Evolutionary conservation across 495 filamentous ascomycete species (phyloP), one percentile per base, ranked within the genome.

Genomic region (Penicillium ochrochloron): DNA sequence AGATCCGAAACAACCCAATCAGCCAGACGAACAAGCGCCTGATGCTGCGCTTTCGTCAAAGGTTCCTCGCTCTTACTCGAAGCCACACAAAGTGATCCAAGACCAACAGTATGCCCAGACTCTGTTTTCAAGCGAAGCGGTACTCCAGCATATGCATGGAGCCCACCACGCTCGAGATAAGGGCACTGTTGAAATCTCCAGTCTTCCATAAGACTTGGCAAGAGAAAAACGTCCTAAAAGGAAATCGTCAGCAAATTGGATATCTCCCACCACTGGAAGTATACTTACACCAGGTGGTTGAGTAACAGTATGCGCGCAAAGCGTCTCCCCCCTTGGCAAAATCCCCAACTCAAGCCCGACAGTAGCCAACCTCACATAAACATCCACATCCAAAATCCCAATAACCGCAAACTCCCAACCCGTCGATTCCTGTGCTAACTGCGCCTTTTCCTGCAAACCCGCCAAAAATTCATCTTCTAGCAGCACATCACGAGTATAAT

Each of bases 1-100:
- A 68, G 59, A 57, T 68, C 66, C 3, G 62, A 68, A n/a, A 68
- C 59, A 19, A 65, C 55, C 66, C 66, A 68, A 25, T 68, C 66
- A 7, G 37, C 62, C n/a, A 68, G 59, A 25, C 60, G 63, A 31
- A 68, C 55, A 6, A 68, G 56, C 21, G 66, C 35, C 42, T 65
- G 59, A 11, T 68, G 66, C 19, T 68, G 66, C 0, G 27, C 12
- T 62, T 59, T 65, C 2, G 62, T 60, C 19, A 68, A 51, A 29
- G 66, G 59, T 41, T 68, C 33, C 33, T 65, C 39, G 19, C 37
- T 63, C 21, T 37, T 62, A n/a, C 48, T 53, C 11, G 66, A 65
- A 3, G 63, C 62, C 17, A 68, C 62, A 29, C 62, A 68, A 23
- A 68, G 59, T 27, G 66, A 65, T n/a, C 66, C 66, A 46, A 68